A percentile compares a stretch with the other conserved stretches of the same genome.
Evolutionary conservation across 768 basidiomycete species (phyloP).

Genomic region (Tulasnella sp.): DNA sequence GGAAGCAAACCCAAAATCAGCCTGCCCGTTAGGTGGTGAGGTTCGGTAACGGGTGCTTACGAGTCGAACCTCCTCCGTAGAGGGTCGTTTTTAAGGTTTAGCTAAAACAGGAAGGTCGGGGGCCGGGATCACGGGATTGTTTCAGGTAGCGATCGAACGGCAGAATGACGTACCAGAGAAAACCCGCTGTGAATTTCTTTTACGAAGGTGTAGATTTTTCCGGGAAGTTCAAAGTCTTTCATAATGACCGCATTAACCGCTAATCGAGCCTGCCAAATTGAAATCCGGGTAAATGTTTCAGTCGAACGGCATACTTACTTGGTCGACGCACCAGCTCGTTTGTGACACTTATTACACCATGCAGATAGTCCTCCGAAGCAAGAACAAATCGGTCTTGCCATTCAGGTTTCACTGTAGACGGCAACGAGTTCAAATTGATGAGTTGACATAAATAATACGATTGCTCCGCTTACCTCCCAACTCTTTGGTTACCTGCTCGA

Average conservation of each 20-base stretch:
- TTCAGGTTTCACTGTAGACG: conserved; percentile 31
- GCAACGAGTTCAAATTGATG: background rate
- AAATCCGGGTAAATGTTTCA: background rate
- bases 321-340: conserved; percentile 37
- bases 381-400: conserved; percentile 36
- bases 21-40: background rate
- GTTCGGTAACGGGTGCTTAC: conserved; percentile 19
- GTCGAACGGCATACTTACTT: no score
- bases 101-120: conserved; percentile 2
- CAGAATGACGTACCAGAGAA: conserved; percentile 33
- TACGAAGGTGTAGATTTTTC: conserved; percentile 36
- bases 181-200: conserved; percentile 37
- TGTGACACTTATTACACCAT: conserved; percentile 36
- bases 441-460: background rate
- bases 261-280: conserved; percentile 32
- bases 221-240: conserved; percentile 36
- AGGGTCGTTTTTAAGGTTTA: conserved; percentile 38
- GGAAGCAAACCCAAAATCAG: no score
- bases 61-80: conserved; percentile 38
- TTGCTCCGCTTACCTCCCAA: conserved; percentile 34
- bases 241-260: conserved; percentile 38
- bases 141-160: background rate
- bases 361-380: conserved; percentile 37
- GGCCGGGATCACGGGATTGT: background rate
- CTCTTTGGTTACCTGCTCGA: background rate